Evolutionary conservation across 2,329 filamentous ascomycete genomes (phyloP).

Genomic region (Monilinia fructigena): DNA sequence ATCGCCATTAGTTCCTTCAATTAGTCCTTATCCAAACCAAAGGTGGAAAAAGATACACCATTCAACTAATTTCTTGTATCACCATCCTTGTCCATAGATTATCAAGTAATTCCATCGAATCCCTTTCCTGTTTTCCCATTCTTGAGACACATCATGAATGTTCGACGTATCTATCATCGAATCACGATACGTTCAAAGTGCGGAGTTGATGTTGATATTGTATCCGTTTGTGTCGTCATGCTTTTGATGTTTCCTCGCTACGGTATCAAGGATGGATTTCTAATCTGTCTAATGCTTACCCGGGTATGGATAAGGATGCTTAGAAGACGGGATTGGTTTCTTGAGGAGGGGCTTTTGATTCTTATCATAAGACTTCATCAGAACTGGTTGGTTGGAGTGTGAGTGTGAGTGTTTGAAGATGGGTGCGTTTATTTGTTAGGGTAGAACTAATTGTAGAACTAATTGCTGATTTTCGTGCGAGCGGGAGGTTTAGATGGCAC

Average conservation of each 20-base stretch:
- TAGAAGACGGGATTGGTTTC: background rate
- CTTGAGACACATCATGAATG: slow-evolving; percentile 2
- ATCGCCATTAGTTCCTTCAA: too few relatives aligned
- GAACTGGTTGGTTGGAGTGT: background rate
- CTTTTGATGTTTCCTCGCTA: too few relatives aligned
- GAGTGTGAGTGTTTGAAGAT: too few relatives aligned
- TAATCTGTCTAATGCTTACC: background rate
- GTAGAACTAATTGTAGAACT: too few relatives aligned
- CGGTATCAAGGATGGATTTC: too few relatives aligned
- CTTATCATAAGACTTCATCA: background rate
- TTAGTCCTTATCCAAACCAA: background rate
- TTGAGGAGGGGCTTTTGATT: background rate
- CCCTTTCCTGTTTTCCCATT: background rate
- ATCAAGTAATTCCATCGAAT: slow-evolving; percentile 9
- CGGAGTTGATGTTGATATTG: background rate
- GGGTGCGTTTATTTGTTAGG: too few relatives aligned
- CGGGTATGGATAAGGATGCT: too few relatives aligned
- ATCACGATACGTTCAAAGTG: background rate
- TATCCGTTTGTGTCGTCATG: slow-evolving; percentile 6
- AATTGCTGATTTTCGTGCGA: background rate
- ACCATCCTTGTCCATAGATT: background rate
- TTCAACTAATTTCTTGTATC: background rate
- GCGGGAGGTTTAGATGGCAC: background rate
- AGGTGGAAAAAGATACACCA: background rate
- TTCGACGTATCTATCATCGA: too few relatives aligned